phyloP scores from a whole-genome alignment of 108 stramenopile species.

The Pelagomonas calceolata region DNA sequence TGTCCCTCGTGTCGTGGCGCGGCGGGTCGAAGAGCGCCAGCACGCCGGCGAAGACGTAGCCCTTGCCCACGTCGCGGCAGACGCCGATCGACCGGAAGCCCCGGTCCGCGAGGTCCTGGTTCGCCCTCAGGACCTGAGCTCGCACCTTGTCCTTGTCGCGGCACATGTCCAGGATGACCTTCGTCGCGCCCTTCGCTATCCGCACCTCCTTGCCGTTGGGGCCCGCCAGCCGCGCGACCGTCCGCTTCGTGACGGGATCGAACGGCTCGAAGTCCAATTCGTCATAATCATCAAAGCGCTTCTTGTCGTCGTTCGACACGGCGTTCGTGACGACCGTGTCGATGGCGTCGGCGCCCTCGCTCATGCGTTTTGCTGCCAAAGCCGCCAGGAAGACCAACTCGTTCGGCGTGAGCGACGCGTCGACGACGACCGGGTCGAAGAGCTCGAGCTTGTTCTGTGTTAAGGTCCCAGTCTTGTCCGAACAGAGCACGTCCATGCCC shows the following conservation, averaged over 20 bases:
- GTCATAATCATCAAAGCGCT: slow-evolving; percentile 6
- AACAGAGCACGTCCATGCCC: slow-evolving; percentile 78
- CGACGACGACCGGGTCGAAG: slow-evolving; percentile 43
- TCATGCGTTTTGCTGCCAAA: slow-evolving; percentile 52
- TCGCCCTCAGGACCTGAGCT: slow-evolving; percentile 20
- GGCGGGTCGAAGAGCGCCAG: slow-evolving; percentile 72
- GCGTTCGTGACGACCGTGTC: slow-evolving; percentile 42
- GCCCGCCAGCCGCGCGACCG: slow-evolving; percentile 49
- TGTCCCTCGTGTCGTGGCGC: slow-evolving; percentile 58
- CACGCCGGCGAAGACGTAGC: slow-evolving; percentile 57
- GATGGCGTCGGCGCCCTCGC: slow-evolving; percentile 47
- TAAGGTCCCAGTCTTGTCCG: slow-evolving; percentile 86
- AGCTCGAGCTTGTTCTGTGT: slow-evolving; percentile 54
- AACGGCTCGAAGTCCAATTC: slow-evolving; percentile 53
- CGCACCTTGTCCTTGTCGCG: slow-evolving; percentile 3
- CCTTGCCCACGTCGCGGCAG: slow-evolving; percentile 35
- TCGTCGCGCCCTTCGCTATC: slow-evolving; percentile 63
- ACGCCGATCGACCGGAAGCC: slow-evolving; percentile 62
- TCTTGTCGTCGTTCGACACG: slow-evolving; percentile 23
- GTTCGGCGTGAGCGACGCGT: slow-evolving; percentile 36
- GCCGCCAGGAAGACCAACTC: slow-evolving; percentile 47
- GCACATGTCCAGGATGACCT: slow-evolving; percentile 47
- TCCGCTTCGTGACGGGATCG: slow-evolving; percentile 60
- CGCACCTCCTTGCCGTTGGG: slow-evolving; percentile 36
- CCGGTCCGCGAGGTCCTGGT: slow-evolving; percentile 46